Conservation (phyloP, 139 green algal genomes). For the Chlorella vulgaris region DNA sequence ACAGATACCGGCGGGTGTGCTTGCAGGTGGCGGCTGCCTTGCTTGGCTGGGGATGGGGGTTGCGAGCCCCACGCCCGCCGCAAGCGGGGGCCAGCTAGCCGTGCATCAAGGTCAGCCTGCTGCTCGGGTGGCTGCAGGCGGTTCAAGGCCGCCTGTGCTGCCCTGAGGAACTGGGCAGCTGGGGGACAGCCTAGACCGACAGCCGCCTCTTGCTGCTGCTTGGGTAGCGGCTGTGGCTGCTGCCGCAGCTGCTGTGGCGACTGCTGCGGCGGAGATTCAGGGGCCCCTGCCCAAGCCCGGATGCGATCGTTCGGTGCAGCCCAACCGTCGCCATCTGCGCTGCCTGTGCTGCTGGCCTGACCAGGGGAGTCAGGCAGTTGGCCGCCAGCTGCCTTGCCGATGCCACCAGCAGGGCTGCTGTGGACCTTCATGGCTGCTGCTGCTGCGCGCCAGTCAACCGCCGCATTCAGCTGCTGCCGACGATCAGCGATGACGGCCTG, state of each 20-base stretch:
- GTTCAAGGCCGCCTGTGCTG: too few relatives aligned
- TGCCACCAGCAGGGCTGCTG: not conserved
- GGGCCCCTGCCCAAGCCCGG: not conserved
- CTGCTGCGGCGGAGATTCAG: not conserved
- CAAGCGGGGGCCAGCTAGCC: too few relatives aligned
- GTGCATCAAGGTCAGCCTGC: too few relatives aligned
- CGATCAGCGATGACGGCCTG: slow-evolving; percentile 3
- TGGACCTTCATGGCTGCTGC: not conserved
- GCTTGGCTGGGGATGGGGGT: not conserved
- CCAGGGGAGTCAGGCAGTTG: too few relatives aligned
- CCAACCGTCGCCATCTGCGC: not conserved
- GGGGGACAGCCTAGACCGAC: too few relatives aligned
- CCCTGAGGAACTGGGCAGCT: too few relatives aligned
- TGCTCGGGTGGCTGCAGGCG: too few relatives aligned
- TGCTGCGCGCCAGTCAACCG: not conserved
- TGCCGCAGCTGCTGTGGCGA: not conserved
- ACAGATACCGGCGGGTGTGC: not conserved
- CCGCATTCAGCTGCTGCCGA: slow-evolving; percentile 16
- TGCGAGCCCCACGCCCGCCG: slow-evolving; percentile 5
- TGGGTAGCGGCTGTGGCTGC: not conserved
- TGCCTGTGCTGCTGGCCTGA: not conserved
- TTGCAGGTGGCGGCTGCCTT: not conserved
- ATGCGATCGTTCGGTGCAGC: not conserved
- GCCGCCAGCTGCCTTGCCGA: not conserved
- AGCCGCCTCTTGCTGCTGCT: too few relatives aligned